A percentile compares a stretch with the other conserved stretches of the same genome.
These are phyloP conservation scores for Aspergillus pseudotamarii DNA, from an alignment of 2,329 filamentous ascomycete genomes.

Conservation along the genomic window DNA sequence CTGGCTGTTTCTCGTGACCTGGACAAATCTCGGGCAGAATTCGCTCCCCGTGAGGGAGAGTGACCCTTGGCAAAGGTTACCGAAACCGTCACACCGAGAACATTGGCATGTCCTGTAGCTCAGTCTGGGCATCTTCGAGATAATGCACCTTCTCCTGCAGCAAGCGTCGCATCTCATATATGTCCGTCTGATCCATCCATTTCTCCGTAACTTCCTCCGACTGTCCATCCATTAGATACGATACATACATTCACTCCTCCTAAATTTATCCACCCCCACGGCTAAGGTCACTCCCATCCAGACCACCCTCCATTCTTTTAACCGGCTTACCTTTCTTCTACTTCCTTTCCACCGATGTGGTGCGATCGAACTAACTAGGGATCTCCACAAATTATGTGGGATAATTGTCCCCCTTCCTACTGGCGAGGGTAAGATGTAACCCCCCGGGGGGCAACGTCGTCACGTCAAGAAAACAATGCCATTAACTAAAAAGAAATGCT, in stretches of 20 bases:
- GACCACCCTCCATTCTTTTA: neutral
- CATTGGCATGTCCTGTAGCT: too few species aligned
- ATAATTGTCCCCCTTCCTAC: neutral
- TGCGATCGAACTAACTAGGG: neutral
- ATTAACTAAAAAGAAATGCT: constrained; percentile 3
- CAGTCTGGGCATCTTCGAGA: neutral
- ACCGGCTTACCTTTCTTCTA: neutral
- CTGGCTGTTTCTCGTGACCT: constrained; percentile 5
- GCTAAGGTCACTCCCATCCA: constrained; percentile 1
- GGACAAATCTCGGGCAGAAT: neutral
- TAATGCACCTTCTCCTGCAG: neutral
- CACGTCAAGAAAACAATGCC: constrained; percentile 4
- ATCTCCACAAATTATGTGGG: neutral
- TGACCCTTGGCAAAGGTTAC: neutral
- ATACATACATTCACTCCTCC: neutral
- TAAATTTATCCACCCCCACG: neutral
- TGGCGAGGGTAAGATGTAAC: neutral
- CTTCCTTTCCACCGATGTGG: constrained; percentile 1
- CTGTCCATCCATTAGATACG: neutral
- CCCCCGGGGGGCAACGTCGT: neutral
- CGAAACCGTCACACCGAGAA: constrained; percentile 6
- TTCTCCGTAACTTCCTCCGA: too few species aligned
- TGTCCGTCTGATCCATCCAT: neutral
- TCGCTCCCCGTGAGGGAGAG: neutral
- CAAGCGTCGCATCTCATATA: neutral